Base-by-base conservation (phyloP, 2,329 filamentous ascomycete species). In the Penicillium sp. region DNA sequence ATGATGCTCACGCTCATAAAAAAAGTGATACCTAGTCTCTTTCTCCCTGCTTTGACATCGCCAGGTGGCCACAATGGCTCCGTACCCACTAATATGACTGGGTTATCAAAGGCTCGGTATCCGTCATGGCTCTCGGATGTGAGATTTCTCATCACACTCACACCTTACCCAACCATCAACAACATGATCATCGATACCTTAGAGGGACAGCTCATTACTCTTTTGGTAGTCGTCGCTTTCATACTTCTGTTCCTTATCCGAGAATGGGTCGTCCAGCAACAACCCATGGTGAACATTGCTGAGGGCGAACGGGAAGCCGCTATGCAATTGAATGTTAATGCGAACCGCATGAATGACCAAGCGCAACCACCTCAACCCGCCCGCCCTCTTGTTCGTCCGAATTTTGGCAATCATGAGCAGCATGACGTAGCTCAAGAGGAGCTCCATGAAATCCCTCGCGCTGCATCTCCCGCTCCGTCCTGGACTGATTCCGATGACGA, bases 231-330 rank as follows among this genome's bases (percentile, higher is more conserved):
- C 8, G 84, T 96, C 45, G 92, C 89, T 56, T 99, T 98, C 74
- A 97, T 99, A 57, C 79, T 99, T n/a, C 87, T 99, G 43, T 99
- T 99, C 65, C 78, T 99, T 4, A 97, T 99, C 47, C 82, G 96
- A 47, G 95, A 99, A 77, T 99, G 96, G 84, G 95, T 99, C 50
- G 92, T 99, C 10, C 95, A 99, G 72, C 95, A 99, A 72, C 95
- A 99, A 70, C 95, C 93, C 5, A 88, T 93, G 62, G 89, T 95
- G 64, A 96, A 96, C 67, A 88, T 95, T 79, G 88, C 86, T 0
- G 88, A 75, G 62, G 73, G 70, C 10, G 77, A 71, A 68, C 80
- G 73, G 58, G 79, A 75, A 68, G 85, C 82, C 11, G 83, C 79
- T 8, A 75, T 76, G n/a, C 79, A 79, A 52, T 55, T 77, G 37